Base-by-base conservation (phyloP, 2,329 filamentous ascomycete species). In the Curvularia sp. region DNA sequence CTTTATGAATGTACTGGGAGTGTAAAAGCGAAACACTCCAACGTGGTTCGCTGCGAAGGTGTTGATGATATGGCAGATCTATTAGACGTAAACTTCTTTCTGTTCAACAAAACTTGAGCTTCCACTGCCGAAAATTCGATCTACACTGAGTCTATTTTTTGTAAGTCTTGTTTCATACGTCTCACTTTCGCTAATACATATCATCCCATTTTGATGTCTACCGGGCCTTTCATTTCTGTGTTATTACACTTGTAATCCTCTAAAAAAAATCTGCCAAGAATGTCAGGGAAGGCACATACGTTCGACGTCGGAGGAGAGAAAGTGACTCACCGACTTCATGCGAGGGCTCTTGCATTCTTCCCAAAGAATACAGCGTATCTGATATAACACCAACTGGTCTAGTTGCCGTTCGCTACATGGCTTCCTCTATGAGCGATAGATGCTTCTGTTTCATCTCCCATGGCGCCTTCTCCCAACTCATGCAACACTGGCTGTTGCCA, bases 211-310 rank as follows among this genome's bases (percentile, higher is more conserved):
- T 21, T 49, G 21, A 49, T 10, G 10, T 34, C 3, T 7, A 38
- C 18, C 12, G 71, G 67, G 3, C 67, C 71, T 3, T 60, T 74
- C 7, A 64, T 65, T 72, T 68, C 2, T 66, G 65, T 3, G 63
- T 71, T 23, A 68, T 71, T 42, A 71, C 68, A 9, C 68, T 70
- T 3, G 69, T 61, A 42, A 13, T 13, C 64, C 73, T 6, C 51
- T 57, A 62, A 19, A 12, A 21, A 12, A 23, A 10, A 19, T 19
- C 12, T 13, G 12, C 32, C 19, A 6, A 36, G 2, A 12, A 2
- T 9, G 27, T 18, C 25, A n/a, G 19, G 39, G 19, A 48, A 1
- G 27, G 27, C 13, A 49, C 12, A 18, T 34, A 10, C n/a, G 5
- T 18, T 34, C 28, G 34, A 32, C 5, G 19, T 15, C 12, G 28